A percentile compares a stretch with the other conserved stretches of the same genome.
phyloP scores from a whole-genome alignment of 2,329 filamentous ascomycete species.

The Fusarium lateritium region DNA sequence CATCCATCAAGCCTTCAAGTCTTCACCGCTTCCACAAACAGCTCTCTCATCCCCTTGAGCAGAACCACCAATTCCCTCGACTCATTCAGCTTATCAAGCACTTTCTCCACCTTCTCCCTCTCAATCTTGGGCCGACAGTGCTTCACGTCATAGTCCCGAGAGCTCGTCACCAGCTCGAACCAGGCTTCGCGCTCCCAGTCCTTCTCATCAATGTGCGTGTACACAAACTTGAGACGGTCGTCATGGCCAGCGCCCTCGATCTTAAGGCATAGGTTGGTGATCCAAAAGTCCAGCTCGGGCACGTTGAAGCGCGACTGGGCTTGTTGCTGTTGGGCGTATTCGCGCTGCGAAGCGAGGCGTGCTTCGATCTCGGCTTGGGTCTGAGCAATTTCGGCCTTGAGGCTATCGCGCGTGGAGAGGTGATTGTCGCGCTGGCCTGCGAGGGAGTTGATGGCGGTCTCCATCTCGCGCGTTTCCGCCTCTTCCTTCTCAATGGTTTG shows the following conservation, averaged over 20 bases:
- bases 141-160: slow-evolving; percentile 86
- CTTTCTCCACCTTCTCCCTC: slow-evolving; percentile 80
- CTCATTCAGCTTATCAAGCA: slow-evolving; percentile 87
- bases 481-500: slow-evolving; percentile 83
- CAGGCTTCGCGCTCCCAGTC: slow-evolving; percentile 92
- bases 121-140: slow-evolving; percentile 88
- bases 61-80: slow-evolving; percentile 78
- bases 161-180: slow-evolving; percentile 90
- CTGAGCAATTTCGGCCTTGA: slow-evolving; percentile 74
- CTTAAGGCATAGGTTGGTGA: slow-evolving; percentile 86
- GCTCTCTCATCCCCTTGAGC: slow-evolving; percentile 85
- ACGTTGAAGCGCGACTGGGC: slow-evolving; percentile 89
- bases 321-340: slow-evolving; percentile 81
- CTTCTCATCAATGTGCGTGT: slow-evolving; percentile 86
- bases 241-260: slow-evolving; percentile 91
- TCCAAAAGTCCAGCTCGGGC: slow-evolving; percentile 96
- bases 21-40: slow-evolving; percentile 80
- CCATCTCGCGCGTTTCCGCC: slow-evolving; percentile 83
- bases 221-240: slow-evolving; percentile 91
- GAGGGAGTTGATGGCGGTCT: slow-evolving; percentile 71
- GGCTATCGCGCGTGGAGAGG: slow-evolving; percentile 67
- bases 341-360: slow-evolving; percentile 78
- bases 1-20: slow-evolving; percentile 52
- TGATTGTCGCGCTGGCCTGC: slow-evolving; percentile 73
- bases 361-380: slow-evolving; percentile 80